These are phyloP conservation scores for Penicillium concentricum DNA, from an alignment of 2,329 filamentous ascomycete species.

Conservation along the genomic window DNA sequence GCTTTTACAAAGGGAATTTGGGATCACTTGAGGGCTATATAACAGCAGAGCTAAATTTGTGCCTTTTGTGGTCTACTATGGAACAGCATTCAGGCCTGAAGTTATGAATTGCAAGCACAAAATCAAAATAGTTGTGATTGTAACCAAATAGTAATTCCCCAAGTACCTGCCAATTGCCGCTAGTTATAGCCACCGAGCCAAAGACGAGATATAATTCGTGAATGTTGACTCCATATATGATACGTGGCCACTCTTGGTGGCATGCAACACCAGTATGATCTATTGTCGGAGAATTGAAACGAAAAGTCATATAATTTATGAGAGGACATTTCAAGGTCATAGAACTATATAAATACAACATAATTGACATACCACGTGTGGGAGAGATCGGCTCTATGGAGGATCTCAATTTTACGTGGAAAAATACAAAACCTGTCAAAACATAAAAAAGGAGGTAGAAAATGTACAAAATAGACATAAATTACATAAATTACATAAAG, in stretches of 20 bases:
- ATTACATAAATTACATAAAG: background rate
- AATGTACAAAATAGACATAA: background rate
- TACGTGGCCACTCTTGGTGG: too few species aligned
- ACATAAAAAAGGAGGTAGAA: background rate
- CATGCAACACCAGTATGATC: too few species aligned
- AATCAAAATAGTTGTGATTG: too few species aligned
- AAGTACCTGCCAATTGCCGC: background rate
- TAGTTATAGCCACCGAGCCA: background rate
- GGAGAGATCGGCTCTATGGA: too few species aligned
- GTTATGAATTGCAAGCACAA: background rate
- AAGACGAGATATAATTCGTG: background rate
- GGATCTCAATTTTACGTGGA: background rate
- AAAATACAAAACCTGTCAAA: background rate
- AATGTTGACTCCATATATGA: too few species aligned
- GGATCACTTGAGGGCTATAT: background rate
- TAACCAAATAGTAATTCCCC: background rate
- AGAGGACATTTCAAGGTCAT: too few species aligned
- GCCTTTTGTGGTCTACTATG: background rate
- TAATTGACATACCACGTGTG: too few species aligned
- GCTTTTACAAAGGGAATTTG: background rate
- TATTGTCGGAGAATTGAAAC: too few species aligned
- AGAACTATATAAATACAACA: too few species aligned
- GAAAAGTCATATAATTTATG: too few species aligned
- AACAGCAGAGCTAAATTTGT: background rate
- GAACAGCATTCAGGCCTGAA: background rate